These are phyloP conservation scores for Tripterygium wilfordii DNA, from an alignment of 177 flowering plant species.

Conservation along the genomic window DNA sequence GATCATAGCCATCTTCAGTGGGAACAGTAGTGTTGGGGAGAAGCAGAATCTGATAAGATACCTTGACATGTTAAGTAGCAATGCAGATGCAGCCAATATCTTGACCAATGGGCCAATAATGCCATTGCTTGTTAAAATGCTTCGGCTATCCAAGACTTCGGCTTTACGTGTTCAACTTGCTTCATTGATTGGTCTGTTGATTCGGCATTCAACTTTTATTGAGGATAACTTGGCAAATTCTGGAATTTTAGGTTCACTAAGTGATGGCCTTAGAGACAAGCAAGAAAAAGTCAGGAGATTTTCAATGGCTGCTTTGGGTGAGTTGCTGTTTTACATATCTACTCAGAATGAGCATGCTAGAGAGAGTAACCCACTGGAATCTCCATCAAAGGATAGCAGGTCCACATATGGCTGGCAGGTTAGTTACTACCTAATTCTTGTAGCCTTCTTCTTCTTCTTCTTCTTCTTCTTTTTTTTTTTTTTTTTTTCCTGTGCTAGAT, in stretches of 20 bases:
- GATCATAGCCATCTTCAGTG: conserved; percentile 46
- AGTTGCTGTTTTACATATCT: conserved; percentile 87
- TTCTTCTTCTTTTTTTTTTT: not conserved
- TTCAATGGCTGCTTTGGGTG: conserved; percentile 99
- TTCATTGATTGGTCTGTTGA: conserved; percentile 78
- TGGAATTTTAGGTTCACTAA: conserved; percentile 79
- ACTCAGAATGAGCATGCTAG: conserved; percentile 68
- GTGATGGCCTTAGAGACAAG: conserved; percentile 87
- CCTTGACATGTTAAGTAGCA: conserved; percentile 78
- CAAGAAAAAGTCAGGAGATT: conserved; percentile 96
- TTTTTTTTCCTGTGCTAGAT: not conserved
- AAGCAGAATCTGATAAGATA: conserved; percentile 83
- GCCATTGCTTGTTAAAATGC: conserved; percentile 79
- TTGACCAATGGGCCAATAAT: conserved; percentile 91
- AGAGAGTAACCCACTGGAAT: conserved; percentile 51
- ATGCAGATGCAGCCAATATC: conserved; percentile 79
- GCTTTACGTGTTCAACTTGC: conserved; percentile 78
- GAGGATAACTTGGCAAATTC: conserved; percentile 80
- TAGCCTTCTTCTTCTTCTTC: not conserved
- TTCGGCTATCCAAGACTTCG: conserved; percentile 70
- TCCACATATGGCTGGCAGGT: conserved; percentile 93
- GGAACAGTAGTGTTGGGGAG: conserved; percentile 53
- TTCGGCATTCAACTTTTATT: conserved; percentile 81
- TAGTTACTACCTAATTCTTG: conserved; percentile 2
- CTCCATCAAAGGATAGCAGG: conserved; percentile 76